A percentile compares a stretch with the other conserved stretches of the same genome.
phyloP scores from a whole-genome alignment of 148 eudicot species.

The Vaccinium vitisidaea region DNA sequence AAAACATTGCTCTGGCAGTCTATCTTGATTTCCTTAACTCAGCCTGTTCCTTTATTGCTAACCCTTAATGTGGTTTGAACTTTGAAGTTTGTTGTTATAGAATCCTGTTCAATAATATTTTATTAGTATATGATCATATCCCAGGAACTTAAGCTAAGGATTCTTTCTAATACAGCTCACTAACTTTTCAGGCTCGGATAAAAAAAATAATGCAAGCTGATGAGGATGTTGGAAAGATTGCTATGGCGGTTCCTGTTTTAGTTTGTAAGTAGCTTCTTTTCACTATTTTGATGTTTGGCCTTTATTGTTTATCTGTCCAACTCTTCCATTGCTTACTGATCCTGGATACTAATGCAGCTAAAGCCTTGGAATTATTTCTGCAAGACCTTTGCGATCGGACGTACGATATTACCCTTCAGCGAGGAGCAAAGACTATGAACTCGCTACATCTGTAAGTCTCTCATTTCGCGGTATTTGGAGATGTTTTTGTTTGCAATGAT shows the following conservation, averaged over 20 bases:
- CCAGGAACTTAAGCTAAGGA: neutral
- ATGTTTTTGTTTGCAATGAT: neutral
- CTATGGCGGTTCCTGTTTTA: slow-evolving; percentile 97
- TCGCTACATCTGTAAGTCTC: slow-evolving; percentile 87
- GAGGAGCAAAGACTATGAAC: slow-evolving; percentile 95
- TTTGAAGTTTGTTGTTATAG: neutral
- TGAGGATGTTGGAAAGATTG: slow-evolving; percentile 97
- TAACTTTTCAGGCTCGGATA: slow-evolving; percentile 70
- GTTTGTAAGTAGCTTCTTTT: slow-evolving; percentile 61
- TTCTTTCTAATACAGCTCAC: neutral
- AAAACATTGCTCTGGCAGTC: too few relatives aligned
- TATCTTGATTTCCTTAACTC: too few relatives aligned
- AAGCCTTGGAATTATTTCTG: slow-evolving; percentile 91
- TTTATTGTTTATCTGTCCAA: neutral
- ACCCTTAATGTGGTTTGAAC: neutral
- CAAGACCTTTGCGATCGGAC: slow-evolving; percentile 98
- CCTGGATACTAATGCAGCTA: slow-evolving; percentile 56
- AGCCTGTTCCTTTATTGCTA: too few relatives aligned
- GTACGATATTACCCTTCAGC: slow-evolving; percentile 82
- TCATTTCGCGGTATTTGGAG: neutral
- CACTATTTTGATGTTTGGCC: neutral
- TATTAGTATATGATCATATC: neutral
- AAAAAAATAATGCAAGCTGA: slow-evolving; percentile 99
- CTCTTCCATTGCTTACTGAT: slow-evolving; percentile 12
- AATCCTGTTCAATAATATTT: neutral